These are phyloP conservation scores for Mycena capillaripes DNA, from an alignment of 768 basidiomycete species.

Conservation along the genomic window DNA sequence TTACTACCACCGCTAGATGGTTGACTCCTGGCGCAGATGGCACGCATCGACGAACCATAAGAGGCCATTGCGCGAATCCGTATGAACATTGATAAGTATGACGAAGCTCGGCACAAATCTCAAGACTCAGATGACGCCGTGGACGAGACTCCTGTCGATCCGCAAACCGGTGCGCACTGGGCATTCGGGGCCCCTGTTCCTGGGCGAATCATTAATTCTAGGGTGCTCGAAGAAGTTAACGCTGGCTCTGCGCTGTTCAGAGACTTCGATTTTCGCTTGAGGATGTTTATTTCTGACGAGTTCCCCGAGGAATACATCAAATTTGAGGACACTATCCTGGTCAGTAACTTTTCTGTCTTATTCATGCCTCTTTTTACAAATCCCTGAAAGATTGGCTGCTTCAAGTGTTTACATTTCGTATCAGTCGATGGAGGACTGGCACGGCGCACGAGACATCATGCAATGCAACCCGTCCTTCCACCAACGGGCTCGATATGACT, in stretches of 20 bases:
- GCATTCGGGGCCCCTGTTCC: conserved; percentile 19
- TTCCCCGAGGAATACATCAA: conserved; percentile 5
- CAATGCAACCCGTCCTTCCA: conserved; percentile 26
- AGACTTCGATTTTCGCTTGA: conserved; percentile 1
- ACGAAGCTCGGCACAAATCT: conserved; percentile 10
- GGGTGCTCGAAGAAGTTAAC: neutral
- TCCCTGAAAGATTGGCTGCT: conserved; percentile 6
- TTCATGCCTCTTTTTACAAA: neutral
- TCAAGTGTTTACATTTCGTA: conserved; percentile 15
- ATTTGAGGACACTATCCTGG: conserved; percentile 16
- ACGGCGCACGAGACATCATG: conserved; percentile 16
- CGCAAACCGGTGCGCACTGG: conserved; percentile 18
- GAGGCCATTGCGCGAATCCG: conserved; percentile 33
- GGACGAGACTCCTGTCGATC: conserved; percentile 25
- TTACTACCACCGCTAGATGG: too few species aligned
- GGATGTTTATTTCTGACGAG: too few species aligned
- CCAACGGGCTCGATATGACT: conserved; percentile 9
- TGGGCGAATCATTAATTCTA: conserved; percentile 11
- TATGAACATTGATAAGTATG: conserved; percentile 27
- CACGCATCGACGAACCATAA: conserved; percentile 24
- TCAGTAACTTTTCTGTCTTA: neutral
- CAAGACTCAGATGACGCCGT: neutral
- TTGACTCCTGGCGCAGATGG: conserved; percentile 21
- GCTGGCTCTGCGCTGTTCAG: neutral
- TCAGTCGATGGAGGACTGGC: conserved; percentile 29